Conservation (phyloP, 345 rosid genomes). For the Citrus inodora region DNA sequence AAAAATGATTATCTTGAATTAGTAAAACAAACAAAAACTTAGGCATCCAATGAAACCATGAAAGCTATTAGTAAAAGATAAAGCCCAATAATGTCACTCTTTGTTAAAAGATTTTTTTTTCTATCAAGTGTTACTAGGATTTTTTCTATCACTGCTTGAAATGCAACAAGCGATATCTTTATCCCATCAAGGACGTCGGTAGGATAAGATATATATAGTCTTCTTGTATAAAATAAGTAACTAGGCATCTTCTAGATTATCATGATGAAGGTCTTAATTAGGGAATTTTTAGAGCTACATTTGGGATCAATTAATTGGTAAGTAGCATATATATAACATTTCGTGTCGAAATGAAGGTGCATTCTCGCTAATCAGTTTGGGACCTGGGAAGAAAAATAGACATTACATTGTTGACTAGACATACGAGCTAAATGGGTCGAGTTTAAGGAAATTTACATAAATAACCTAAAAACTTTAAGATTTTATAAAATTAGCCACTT, state of each 20-base stretch:
- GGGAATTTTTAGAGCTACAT: background rate
- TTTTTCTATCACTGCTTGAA: background rate
- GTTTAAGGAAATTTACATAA: too few species aligned
- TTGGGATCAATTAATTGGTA: background rate
- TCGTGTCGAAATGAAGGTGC: background rate
- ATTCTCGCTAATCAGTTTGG: background rate
- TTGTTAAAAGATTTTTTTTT: background rate
- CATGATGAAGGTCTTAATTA: background rate
- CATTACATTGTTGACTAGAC: background rate
- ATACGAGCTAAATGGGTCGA: too few species aligned
- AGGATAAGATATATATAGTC: background rate
- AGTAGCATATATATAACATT: background rate
- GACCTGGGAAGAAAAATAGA: background rate
- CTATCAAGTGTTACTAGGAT: background rate
- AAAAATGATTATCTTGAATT: background rate
- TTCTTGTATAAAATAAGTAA: background rate
- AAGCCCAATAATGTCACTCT: background rate
- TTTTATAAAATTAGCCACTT: too few species aligned
- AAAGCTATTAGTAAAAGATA: background rate
- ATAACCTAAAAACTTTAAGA: too few species aligned
- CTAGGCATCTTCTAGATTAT: background rate
- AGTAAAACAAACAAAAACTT: background rate
- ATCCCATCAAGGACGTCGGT: background rate
- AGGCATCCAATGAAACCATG: background rate
- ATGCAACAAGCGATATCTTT: background rate